These are phyloP conservation scores for Aspergillus phoenicis DNA, from an alignment of 2,329 filamentous ascomycete genomes.

Conservation along the genomic window DNA sequence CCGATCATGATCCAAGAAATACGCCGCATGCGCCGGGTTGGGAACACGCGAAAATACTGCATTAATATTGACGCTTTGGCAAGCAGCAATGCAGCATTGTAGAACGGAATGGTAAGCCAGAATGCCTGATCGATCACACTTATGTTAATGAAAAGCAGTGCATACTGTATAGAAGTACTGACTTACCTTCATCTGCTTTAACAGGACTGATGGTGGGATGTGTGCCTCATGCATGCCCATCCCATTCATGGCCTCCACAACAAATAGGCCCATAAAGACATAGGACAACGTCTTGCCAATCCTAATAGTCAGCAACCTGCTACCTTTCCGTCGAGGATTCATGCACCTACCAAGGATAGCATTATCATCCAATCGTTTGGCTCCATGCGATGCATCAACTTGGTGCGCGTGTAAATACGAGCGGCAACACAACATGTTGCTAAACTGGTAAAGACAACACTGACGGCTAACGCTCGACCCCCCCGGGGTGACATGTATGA, in stretches of 20 bases:
- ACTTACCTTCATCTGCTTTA: constrained; percentile 38
- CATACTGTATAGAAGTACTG: not conserved
- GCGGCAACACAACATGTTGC: constrained; percentile 33
- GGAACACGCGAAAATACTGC: constrained; percentile 53
- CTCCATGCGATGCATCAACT: constrained; percentile 37
- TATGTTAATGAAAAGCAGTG: not conserved
- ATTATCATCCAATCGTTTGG: constrained; percentile 42
- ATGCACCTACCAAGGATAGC: constrained; percentile 33
- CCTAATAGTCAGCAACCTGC: constrained; percentile 3
- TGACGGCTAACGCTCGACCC: constrained; percentile 30
- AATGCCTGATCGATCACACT: constrained; percentile 31
- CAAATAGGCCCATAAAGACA: constrained; percentile 39
- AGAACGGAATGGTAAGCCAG: constrained; percentile 44
- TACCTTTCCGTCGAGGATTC: not conserved
- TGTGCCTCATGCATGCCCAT: constrained; percentile 39
- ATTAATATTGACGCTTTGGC: constrained; percentile 54
- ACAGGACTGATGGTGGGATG: constrained; percentile 32
- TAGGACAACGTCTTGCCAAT: constrained; percentile 33
- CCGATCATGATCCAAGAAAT: constrained; percentile 43
- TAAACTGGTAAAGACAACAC: constrained; percentile 36
- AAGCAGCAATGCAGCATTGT: constrained; percentile 41
- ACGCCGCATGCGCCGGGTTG: constrained; percentile 35
- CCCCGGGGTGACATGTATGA: constrained; percentile 31
- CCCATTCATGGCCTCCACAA: constrained; percentile 37
- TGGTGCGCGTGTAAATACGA: constrained; percentile 37